These are phyloP conservation scores for Nicotiana noctiflora DNA, from an alignment of 257 asterid species.

Conservation along the genomic window DNA sequence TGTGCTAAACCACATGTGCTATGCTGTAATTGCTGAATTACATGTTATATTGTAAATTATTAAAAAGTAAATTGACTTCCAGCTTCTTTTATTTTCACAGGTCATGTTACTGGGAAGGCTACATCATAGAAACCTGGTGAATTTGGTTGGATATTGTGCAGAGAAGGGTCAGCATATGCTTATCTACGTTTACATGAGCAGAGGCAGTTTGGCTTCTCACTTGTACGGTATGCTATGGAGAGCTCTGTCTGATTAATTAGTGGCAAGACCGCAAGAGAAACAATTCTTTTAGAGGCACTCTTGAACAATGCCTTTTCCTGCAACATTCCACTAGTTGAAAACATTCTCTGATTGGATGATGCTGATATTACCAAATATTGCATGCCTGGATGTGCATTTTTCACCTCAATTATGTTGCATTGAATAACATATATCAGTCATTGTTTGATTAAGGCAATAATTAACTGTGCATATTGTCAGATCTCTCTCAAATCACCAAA, in stretches of 20 bases:
- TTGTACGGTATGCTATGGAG: conserved; percentile 52
- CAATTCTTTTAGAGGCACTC: background rate
- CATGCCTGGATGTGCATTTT: background rate
- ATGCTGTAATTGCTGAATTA: background rate
- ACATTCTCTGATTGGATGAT: background rate
- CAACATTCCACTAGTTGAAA: background rate
- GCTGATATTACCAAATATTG: background rate
- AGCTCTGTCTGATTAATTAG: background rate
- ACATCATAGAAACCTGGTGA: conserved; percentile 95
- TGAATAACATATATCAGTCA: background rate
- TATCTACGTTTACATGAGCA: conserved; percentile 81
- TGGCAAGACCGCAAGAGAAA: background rate
- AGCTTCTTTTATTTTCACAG: conserved; percentile 28
- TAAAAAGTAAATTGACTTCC: background rate
- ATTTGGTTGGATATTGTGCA: conserved; percentile 93
- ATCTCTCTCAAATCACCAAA: background rate
- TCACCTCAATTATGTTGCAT: background rate
- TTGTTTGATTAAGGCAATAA: background rate
- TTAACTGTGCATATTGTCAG: background rate
- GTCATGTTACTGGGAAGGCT: conserved; percentile 89
- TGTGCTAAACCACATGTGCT: background rate
- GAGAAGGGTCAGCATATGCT: conserved; percentile 91
- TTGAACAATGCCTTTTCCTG: background rate
- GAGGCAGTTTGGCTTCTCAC: conserved; percentile 94
- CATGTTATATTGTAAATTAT: conserved; percentile 3